phyloP scores from a whole-genome alignment of 805 yeast genomes.

The Aciculoconidium aculeatum region DNA sequence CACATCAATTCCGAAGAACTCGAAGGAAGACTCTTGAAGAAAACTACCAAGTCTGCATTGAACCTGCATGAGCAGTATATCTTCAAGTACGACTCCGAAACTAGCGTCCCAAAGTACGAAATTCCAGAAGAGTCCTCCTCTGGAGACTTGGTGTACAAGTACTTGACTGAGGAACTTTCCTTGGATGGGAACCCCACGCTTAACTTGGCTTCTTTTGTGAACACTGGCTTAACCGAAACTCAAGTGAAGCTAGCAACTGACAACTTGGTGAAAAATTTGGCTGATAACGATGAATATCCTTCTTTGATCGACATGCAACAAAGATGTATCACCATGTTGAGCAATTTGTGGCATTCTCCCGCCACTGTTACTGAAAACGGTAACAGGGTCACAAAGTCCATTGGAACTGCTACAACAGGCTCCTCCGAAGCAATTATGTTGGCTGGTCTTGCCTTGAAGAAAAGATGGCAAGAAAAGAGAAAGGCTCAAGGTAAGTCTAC shows the following conservation, averaged over 20 bases:
- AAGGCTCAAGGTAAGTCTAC: conserved; percentile 52
- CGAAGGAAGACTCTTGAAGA: conserved; percentile 26
- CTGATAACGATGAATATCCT: conserved; percentile 93
- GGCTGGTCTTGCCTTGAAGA: conserved; percentile 90
- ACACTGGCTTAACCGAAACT: conserved; percentile 55
- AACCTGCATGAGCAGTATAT: conserved; percentile 25
- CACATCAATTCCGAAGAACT: conserved; percentile 43
- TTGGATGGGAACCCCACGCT: conserved; percentile 81
- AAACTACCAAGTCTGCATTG: conserved; percentile 14
- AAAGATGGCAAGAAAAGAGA: conserved; percentile 73
- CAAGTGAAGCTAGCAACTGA: conserved; percentile 48
- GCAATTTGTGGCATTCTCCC: conserved; percentile 78
- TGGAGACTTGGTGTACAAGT: conserved; percentile 48
- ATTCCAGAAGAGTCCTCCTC: conserved; percentile 55
- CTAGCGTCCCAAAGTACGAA: conserved; percentile 48
- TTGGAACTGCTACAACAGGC: conserved; percentile 92
- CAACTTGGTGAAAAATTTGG: conserved; percentile 80
- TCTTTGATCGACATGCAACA: conserved; percentile 72
- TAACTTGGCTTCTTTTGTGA: conserved; percentile 86
- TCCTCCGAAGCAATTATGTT: conserved; percentile 92
- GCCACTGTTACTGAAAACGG: conserved; percentile 15
- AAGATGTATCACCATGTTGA: conserved; percentile 75
- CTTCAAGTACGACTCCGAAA: conserved; percentile 24
- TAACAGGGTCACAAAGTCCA: conserved; percentile 34
- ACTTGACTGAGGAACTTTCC: conserved; percentile 66